These are phyloP conservation scores for Solanum paucissectum DNA, from an alignment of 257 asterid species.

Conservation along the genomic window DNA sequence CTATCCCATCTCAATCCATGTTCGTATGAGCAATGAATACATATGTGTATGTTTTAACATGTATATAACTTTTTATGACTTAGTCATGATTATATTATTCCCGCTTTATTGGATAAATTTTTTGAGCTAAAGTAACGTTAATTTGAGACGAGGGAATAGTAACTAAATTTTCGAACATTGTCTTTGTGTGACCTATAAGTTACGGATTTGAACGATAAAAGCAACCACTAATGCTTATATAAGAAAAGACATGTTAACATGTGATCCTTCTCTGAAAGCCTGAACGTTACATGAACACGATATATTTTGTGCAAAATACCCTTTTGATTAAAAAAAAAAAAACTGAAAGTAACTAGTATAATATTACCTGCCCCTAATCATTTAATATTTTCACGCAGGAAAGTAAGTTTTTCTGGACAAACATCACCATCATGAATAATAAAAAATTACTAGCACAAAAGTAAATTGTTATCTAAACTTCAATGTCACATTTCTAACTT, in stretches of 20 bases:
- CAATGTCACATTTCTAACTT: constrained; percentile 2
- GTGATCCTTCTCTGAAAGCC: accelerated
- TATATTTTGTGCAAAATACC: neutral
- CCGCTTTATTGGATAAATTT: neutral
- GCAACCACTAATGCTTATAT: neutral
- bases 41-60: neutral
- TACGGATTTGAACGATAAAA: accelerated
- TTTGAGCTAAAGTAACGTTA: neutral
- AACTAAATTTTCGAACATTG: neutral
- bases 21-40: neutral
- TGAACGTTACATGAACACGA: neutral
- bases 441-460: constrained; percentile 9
- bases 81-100: neutral
- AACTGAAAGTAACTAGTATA: neutral
- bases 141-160: neutral
- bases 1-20: neutral
- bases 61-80: neutral
- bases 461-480: constrained; percentile 12
- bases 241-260: neutral
- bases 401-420: neutral
- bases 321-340: too few species aligned
- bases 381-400: neutral
- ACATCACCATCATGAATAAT: constrained; percentile 8
- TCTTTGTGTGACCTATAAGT: neutral
- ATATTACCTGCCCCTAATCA: constrained; percentile 1